phyloP scores from a whole-genome alignment of 441 rosid species.

The Viola pubescens region DNA sequence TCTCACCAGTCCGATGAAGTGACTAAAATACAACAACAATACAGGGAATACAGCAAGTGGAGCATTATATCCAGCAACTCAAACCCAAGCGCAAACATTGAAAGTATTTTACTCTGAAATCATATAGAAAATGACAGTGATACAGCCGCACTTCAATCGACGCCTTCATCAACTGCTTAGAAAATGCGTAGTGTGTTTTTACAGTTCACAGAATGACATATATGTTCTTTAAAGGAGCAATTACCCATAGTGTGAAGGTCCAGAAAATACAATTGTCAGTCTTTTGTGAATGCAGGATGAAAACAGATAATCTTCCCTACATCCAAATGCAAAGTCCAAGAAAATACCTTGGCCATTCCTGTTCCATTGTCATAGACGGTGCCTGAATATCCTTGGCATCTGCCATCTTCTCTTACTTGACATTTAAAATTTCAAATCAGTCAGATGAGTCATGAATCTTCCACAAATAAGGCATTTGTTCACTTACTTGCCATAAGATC shows the following conservation, averaged over 20 bases:
- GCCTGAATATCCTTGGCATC: constrained; percentile 63
- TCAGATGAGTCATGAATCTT: background rate
- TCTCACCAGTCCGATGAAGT: constrained; percentile 91
- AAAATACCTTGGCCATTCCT: constrained; percentile 16
- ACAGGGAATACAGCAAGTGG: constrained; percentile 90
- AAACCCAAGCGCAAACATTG: constrained; percentile 44
- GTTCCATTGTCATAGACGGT: constrained; percentile 59
- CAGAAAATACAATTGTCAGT: too few relatives aligned
- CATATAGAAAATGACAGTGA: too few relatives aligned
- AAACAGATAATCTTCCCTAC: too few relatives aligned
- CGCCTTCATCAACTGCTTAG: background rate
- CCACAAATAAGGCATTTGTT: background rate
- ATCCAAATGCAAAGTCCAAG: background rate
- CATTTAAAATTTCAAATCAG: constrained; percentile 1
- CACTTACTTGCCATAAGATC: too few relatives aligned
- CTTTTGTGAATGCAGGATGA: too few relatives aligned
- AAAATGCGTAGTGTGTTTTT: background rate
- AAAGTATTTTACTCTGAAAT: background rate
- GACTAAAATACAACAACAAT: constrained; percentile 55
- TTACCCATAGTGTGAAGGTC: too few relatives aligned
- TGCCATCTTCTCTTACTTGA: constrained; percentile 48
- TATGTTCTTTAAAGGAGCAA: too few relatives aligned
- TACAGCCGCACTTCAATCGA: too few relatives aligned
- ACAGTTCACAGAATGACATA: too few relatives aligned
- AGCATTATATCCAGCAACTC: constrained; percentile 95